A percentile compares a stretch with the other conserved stretches of the same genome.
These are phyloP conservation scores for Furcasterigmium sp. DNA, from an alignment of 2,329 filamentous ascomycete species.

Conservation along the genomic window DNA sequence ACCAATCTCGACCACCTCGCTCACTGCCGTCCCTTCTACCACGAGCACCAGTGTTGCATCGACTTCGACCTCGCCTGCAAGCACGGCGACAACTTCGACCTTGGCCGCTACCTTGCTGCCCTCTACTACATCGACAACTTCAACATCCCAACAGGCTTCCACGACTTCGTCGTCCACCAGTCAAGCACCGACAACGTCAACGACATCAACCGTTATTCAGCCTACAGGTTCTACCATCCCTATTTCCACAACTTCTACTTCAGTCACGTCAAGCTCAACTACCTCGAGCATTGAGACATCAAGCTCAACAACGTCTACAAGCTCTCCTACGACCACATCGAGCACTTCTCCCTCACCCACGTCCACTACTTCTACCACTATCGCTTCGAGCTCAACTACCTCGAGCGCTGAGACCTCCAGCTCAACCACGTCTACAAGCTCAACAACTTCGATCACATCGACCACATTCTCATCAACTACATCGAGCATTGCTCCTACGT, in stretches of 20 bases:
- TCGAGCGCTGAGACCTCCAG: neutral
- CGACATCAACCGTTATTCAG: neutral
- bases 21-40: neutral
- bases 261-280: neutral
- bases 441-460: no score
- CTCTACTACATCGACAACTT: neutral
- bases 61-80: neutral
- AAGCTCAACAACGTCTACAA: neutral
- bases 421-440: neutral
- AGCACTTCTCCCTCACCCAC: neutral
- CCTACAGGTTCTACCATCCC: no score
- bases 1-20: neutral
- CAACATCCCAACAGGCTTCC: neutral
- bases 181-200: no score
- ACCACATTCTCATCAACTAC: no score
- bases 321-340: neutral
- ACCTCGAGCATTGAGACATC: neutral
- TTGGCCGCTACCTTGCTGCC: neutral
- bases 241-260: constrained; percentile 3
- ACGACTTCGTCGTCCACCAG: neutral
- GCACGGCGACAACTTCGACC: neutral
- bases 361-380: neutral
- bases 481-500: no score
- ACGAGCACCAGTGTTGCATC: neutral
- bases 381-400: neutral